Conservation (phyloP, 306 rosid species). For the Vigna mungo region DNA sequence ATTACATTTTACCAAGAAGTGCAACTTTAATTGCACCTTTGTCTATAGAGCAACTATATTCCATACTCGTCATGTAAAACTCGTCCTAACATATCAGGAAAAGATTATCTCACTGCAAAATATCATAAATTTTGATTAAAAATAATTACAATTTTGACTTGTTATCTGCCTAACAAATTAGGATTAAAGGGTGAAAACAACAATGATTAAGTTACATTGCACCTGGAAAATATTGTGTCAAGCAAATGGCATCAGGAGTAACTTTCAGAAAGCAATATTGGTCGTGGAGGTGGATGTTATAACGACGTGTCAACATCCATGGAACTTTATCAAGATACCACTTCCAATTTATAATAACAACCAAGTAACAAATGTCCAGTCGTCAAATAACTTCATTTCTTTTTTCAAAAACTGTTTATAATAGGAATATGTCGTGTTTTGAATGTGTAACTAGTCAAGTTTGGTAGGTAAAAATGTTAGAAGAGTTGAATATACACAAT, state of each 20-base stretch:
- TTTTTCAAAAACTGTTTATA: neutral
- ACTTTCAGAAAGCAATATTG: neutral
- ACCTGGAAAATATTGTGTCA: neutral
- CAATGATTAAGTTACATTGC: conserved; percentile 5
- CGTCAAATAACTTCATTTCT: neutral
- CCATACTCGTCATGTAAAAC: too few relatives aligned
- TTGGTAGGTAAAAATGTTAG: neutral
- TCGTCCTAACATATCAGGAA: neutral
- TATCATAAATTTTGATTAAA: neutral
- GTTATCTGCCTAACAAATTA: neutral
- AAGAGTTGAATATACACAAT: too few relatives aligned
- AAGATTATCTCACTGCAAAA: neutral
- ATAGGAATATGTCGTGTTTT: neutral
- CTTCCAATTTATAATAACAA: neutral
- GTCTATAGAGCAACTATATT: too few relatives aligned
- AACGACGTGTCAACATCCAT: neutral
- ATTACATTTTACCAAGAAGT: too few relatives aligned
- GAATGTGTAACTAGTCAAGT: conserved; percentile 7
- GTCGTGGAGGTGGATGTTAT: neutral
- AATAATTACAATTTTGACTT: neutral
- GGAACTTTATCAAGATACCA: conserved; percentile 8
- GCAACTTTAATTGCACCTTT: too few relatives aligned
- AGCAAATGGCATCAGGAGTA: neutral
- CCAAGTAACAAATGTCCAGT: neutral
- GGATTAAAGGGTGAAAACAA: neutral